A percentile compares a stretch with the other conserved stretches of the same genome.
Evolutionary conservation across 1,284 basidiomycete genomes (phyloP).

Genomic region (Cystobasidium pallidum): DNA sequence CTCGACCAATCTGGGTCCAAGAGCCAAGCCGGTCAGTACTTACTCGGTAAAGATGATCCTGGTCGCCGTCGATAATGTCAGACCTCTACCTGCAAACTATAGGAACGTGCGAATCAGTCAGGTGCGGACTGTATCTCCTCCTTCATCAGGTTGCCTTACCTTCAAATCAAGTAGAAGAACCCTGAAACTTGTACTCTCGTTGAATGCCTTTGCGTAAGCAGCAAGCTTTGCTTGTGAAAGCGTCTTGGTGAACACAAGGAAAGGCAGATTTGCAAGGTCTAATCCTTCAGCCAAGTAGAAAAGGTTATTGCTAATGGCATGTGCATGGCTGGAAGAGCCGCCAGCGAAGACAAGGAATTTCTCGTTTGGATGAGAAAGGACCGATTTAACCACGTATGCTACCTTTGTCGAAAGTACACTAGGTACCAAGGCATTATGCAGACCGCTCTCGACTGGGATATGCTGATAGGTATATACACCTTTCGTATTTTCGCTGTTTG

Average conservation of each 20-base stretch:
- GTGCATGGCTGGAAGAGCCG: conserved; percentile 29
- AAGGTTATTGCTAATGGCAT: conserved; percentile 36
- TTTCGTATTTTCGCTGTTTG: conserved; percentile 6
- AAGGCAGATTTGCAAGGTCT: conserved; percentile 34
- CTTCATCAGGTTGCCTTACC: conserved; percentile 4
- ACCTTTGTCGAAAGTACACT: conserved; percentile 40
- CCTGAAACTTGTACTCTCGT: conserved; percentile 35
- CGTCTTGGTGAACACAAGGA: conserved; percentile 30
- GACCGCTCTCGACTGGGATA: conserved; percentile 20
- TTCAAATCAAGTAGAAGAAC: conserved; percentile 39
- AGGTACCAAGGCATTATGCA: conserved; percentile 12
- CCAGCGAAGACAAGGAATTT: conserved; percentile 44
- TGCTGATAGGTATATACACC: conserved; percentile 5
- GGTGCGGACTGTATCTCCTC: too few relatives aligned
- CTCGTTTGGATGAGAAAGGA: conserved; percentile 29
- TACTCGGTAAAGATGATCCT: conserved; percentile 44
- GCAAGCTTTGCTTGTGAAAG: conserved; percentile 40
- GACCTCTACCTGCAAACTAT: conserved; percentile 36
- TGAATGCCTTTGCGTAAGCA: conserved; percentile 41
- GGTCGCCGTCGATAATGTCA: conserved; percentile 42
- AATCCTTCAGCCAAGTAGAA: conserved; percentile 43
- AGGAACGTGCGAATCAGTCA: not conserved
- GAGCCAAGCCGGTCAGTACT: not conserved
- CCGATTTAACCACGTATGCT: conserved; percentile 30
- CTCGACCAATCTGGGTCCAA: not conserved